Percentiles rank a stretch among this genome's conserved stretches.
Conservation (phyloP, 148 eudicot genomes). For the Rhododendron molle region DNA sequence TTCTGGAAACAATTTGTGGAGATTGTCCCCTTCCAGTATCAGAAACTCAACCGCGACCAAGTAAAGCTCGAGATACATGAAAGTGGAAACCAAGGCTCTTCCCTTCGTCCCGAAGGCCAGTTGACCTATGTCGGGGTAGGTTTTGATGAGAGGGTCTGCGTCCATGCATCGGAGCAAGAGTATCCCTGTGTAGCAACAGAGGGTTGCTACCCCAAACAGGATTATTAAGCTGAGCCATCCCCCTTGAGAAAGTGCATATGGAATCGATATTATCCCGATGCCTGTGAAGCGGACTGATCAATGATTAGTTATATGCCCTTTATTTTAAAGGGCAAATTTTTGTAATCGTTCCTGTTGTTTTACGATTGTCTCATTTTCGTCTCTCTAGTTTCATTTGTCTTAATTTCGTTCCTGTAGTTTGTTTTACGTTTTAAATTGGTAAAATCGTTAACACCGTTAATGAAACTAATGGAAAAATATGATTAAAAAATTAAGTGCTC, state of each 20-base stretch:
- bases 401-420: too few relatives aligned
- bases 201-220: slow-evolving; percentile 23
- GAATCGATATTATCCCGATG: slow-evolving; percentile 42
- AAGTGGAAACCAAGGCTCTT: slow-evolving; percentile 25
- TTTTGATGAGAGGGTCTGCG: slow-evolving; percentile 19
- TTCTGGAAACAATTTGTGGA: slow-evolving; percentile 37
- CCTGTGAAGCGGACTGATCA: slow-evolving; percentile 18
- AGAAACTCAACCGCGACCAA: slow-evolving; percentile 41
- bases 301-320: neutral
- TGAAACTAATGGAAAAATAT: too few relatives aligned
- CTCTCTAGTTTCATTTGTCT: too few relatives aligned
- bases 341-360: too few relatives aligned
- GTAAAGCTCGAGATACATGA: slow-evolving; percentile 41
- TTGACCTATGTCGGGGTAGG: slow-evolving; percentile 40
- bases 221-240: slow-evolving; percentile 35
- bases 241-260: slow-evolving; percentile 46
- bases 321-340: too few relatives aligned
- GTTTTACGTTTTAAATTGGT: too few relatives aligned
- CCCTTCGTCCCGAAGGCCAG: slow-evolving; percentile 40
- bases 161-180: slow-evolving; percentile 39
- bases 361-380: too few relatives aligned
- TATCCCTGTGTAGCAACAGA: slow-evolving; percentile 41
- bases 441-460: too few relatives aligned
- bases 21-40: slow-evolving; percentile 41
- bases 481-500: too few relatives aligned